Conservation (phyloP, 257 asterid genomes). For the Penstemon davidsonii region DNA sequence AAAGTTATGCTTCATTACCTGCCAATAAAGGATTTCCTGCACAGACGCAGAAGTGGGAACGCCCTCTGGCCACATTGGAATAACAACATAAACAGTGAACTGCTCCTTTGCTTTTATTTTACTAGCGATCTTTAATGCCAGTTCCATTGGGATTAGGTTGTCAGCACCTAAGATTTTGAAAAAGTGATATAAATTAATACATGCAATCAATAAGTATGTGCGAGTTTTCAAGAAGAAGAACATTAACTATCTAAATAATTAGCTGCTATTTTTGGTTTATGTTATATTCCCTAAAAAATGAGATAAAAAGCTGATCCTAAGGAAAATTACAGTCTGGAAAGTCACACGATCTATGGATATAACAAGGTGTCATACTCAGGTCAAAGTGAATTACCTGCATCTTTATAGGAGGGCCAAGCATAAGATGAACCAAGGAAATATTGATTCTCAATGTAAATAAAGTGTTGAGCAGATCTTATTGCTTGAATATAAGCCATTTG, state of each 20-base stretch:
- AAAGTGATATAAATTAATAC: slow-evolving; percentile 19
- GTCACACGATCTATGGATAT: background rate
- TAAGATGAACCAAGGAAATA: slow-evolving; percentile 91
- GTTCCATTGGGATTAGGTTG: slow-evolving; percentile 87
- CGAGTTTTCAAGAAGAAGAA: background rate
- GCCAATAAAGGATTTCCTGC: slow-evolving; percentile 95
- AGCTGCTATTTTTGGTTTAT: background rate
- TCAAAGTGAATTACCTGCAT: slow-evolving; percentile 54
- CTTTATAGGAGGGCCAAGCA: slow-evolving; percentile 84
- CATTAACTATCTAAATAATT: background rate
- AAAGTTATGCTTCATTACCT: slow-evolving; percentile 43
- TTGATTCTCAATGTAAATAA: slow-evolving; percentile 93
- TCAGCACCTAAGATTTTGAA: slow-evolving; percentile 66
- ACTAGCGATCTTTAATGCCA: slow-evolving; percentile 81
- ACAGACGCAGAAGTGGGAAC: slow-evolving; percentile 80
- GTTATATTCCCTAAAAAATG: background rate
- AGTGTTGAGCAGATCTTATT: slow-evolving; percentile 86
- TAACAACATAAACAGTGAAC: slow-evolving; percentile 72
- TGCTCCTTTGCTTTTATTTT: slow-evolving; percentile 80
- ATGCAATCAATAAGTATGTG: slow-evolving; percentile 8
- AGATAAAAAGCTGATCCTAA: background rate
- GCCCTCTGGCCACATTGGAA: slow-evolving; percentile 99
- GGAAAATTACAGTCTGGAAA: no score
- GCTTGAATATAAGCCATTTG: slow-evolving; percentile 92
- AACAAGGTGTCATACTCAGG: background rate